Evolutionary conservation across 1,284 basidiomycete genomes (phyloP).

Genomic region (Austropuccinia psidii): DNA sequence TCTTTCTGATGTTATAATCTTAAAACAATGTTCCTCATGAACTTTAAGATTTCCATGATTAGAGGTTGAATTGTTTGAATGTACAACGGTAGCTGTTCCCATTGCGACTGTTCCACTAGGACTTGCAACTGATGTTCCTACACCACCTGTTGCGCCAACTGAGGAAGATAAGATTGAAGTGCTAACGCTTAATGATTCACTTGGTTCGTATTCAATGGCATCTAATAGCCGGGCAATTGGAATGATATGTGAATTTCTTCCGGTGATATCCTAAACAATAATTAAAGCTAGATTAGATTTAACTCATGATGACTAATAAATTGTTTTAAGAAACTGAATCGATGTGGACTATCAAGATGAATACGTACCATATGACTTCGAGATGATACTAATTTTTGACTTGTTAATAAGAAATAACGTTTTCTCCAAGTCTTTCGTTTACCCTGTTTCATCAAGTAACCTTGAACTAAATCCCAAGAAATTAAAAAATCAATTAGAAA

Average conservation of each 20-base stretch:
- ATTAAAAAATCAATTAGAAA: neutral
- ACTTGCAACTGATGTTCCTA: constrained; percentile 35
- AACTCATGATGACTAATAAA: neutral
- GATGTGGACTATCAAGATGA: neutral
- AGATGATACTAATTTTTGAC: constrained; percentile 47
- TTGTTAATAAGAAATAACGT: constrained; percentile 51
- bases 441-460: constrained; percentile 96
- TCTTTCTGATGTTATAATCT: constrained; percentile 90
- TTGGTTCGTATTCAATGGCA: constrained; percentile 73
- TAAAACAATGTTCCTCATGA: constrained; percentile 63
- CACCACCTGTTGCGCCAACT: neutral
- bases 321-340: no score
- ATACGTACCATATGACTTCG: constrained; percentile 48
- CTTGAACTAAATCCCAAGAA: constrained; percentile 52
- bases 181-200: constrained; percentile 41
- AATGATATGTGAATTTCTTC: constrained; percentile 78
- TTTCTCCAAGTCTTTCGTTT: constrained; percentile 93
- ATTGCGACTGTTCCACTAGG: neutral
- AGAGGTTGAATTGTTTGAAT: neutral
- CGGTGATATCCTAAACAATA: constrained; percentile 55
- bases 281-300: neutral
- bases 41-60: constrained; percentile 39
- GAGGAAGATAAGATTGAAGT: constrained; percentile 39
- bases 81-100: constrained; percentile 36
- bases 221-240: constrained; percentile 78